These are phyloP conservation scores for Ehretia macrophylla DNA, from an alignment of 257 asterid species.

Conservation along the genomic window DNA sequence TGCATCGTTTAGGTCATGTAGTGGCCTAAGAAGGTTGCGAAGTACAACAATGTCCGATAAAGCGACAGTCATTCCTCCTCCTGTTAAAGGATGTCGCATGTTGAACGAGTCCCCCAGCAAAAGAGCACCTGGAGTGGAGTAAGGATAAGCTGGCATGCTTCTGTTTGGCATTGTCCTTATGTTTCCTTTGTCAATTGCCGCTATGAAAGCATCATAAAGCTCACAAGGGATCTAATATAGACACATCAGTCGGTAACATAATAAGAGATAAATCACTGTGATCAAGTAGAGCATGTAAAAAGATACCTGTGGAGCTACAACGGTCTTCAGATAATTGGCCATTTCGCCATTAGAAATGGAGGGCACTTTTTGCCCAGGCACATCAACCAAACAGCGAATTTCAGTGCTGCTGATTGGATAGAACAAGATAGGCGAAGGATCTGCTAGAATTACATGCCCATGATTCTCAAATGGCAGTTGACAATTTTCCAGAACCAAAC, in stretches of 20 bases:
- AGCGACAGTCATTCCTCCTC: constrained; percentile 76
- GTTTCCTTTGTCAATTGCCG: constrained; percentile 49
- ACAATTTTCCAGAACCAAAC: constrained; percentile 49
- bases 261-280: no score
- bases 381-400: constrained; percentile 50
- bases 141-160: constrained; percentile 71
- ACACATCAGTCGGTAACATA: no score
- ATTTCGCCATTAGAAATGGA: constrained; percentile 52
- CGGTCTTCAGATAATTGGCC: constrained; percentile 42
- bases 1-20: constrained; percentile 39
- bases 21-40: constrained; percentile 53
- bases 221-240: constrained; percentile 49
- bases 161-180: constrained; percentile 62
- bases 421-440: constrained; percentile 54
- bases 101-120: constrained; percentile 70
- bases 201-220: constrained; percentile 42
- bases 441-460: constrained; percentile 53
- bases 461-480: constrained; percentile 48
- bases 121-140: constrained; percentile 59
- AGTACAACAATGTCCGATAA: constrained; percentile 57
- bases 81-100: constrained; percentile 71
- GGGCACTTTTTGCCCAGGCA: constrained; percentile 61
- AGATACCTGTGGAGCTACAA: constrained; percentile 53
- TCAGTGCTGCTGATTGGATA: constrained; percentile 53
- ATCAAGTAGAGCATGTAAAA: no score